phyloP scores from a whole-genome alignment of 352 stramenopile genomes.

The Elongisporangium undulatum region DNA sequence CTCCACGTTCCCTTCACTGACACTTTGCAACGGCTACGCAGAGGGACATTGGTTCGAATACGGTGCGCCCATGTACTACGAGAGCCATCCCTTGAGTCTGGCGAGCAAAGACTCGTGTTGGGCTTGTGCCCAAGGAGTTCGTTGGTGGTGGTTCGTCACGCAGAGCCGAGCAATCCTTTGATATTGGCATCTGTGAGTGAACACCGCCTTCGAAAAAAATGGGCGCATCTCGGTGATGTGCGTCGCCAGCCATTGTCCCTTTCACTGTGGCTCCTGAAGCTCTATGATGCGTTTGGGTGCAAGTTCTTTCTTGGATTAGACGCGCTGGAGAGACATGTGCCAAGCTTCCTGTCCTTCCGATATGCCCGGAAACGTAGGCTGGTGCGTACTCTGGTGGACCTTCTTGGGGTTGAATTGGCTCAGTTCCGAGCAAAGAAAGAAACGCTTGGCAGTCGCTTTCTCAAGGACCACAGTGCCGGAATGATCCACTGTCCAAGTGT shows the following conservation, averaged over 20 bases:
- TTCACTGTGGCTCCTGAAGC: slow-evolving; percentile 29
- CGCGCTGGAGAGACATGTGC: neutral
- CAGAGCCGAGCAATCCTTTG: slow-evolving; percentile 7
- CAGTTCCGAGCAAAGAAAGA: neutral
- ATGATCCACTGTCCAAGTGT: slow-evolving; percentile 11
- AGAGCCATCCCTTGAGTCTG: slow-evolving; percentile 14
- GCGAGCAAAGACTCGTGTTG: slow-evolving; percentile 22
- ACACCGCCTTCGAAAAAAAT: slow-evolving; percentile 15
- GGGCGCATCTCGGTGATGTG: slow-evolving; percentile 22
- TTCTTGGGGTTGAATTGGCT: slow-evolving; percentile 4
- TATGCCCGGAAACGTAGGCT: slow-evolving; percentile 21
- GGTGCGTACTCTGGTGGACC: slow-evolving; percentile 17
- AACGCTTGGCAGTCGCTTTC: slow-evolving; percentile 37
- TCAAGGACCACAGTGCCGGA: slow-evolving; percentile 20
- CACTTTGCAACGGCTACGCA: slow-evolving; percentile 22
- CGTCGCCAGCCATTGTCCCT: slow-evolving; percentile 19
- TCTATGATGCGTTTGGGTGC: slow-evolving; percentile 26
- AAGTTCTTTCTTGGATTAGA: slow-evolving; percentile 38
- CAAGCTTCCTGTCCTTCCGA: slow-evolving; percentile 15
- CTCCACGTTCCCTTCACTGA: slow-evolving; percentile 31
- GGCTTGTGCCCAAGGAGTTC: slow-evolving; percentile 34
- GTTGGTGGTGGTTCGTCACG: slow-evolving; percentile 15
- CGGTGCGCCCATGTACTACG: slow-evolving; percentile 24
- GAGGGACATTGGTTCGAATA: slow-evolving; percentile 18
- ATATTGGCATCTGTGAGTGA: slow-evolving; percentile 5